A percentile compares a stretch with the other conserved stretches of the same genome.
Conservation (phyloP, 2,329 filamentous ascomycete genomes). For the Dothistroma septosporum region DNA sequence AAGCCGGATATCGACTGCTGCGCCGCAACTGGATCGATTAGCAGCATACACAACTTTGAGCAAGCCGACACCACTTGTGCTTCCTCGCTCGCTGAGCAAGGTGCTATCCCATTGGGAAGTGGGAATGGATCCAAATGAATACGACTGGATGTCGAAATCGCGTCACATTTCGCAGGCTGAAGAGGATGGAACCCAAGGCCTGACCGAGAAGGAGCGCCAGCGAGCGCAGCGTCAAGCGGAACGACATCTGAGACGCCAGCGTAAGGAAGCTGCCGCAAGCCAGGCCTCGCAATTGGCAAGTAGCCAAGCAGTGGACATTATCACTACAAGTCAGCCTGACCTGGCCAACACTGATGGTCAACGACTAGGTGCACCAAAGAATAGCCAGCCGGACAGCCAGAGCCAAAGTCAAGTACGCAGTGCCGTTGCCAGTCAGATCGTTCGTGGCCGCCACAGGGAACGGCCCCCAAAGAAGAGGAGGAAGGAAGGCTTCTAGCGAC, state of each 20-base stretch:
- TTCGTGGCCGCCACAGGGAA: constrained; percentile 32
- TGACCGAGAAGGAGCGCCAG: constrained; percentile 36
- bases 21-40: constrained; percentile 34
- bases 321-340: constrained; percentile 30
- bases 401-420: constrained; percentile 3
- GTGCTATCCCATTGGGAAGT: constrained; percentile 42
- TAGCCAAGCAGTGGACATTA: constrained; percentile 30
- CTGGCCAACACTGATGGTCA: constrained; percentile 11
- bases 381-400: constrained; percentile 23
- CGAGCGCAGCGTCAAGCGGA: constrained; percentile 39
- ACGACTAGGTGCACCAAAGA: constrained; percentile 12
- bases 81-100: constrained; percentile 35
- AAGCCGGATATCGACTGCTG: constrained; percentile 26
- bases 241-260: constrained; percentile 39
- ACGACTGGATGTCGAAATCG: constrained; percentile 40
- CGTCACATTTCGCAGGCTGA: constrained; percentile 24
- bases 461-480: constrained; percentile 43
- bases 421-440: constrained; percentile 32
- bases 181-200: constrained; percentile 34
- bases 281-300: constrained; percentile 25
- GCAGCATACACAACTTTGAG: constrained; percentile 37
- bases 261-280: constrained; percentile 35
- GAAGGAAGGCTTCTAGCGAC: constrained; percentile 35
- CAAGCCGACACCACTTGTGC: constrained; percentile 22
- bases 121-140: constrained; percentile 37